Conservation (phyloP, 371 early-diverging fungal genomes). For the Dichotomocladium elegans region DNA sequence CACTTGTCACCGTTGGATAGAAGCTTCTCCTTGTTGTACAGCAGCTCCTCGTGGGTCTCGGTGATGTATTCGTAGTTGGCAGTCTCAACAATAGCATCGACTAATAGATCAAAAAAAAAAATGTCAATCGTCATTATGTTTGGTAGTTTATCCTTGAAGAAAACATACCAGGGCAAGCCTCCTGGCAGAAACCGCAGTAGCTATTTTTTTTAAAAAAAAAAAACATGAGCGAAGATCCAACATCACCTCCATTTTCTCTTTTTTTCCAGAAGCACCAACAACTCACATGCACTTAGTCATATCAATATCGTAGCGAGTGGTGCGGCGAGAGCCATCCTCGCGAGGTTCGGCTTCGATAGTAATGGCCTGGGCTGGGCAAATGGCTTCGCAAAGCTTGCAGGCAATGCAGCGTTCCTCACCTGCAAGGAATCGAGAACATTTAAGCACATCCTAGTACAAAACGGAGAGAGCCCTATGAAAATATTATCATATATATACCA, state of each 20-base stretch:
- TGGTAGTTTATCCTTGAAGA: not conserved
- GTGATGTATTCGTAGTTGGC: conserved; percentile 97
- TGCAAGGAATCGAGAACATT: conserved; percentile 20
- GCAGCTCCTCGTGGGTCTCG: conserved; percentile 93
- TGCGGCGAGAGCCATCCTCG: conserved; percentile 93
- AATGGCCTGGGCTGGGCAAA: conserved; percentile 98
- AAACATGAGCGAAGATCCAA: conserved; percentile 18
- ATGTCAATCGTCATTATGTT: no score
- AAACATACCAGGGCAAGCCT: conserved; percentile 51
- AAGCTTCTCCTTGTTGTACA: conserved; percentile 98
- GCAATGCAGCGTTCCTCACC: conserved; percentile 98
- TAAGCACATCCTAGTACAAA: not conserved
- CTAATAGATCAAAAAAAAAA: no score
- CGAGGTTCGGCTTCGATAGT: conserved; percentile 98
- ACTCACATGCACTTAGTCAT: conserved; percentile 94
- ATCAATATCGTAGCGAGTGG: conserved; percentile 97
- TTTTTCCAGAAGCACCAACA: not conserved
- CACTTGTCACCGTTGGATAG: conserved; percentile 98
- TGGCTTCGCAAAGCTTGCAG: conserved; percentile 97
- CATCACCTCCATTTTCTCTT: no score
- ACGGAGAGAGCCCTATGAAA: no score
- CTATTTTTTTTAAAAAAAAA: conserved; percentile 17
- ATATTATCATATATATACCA: conserved; percentile 47
- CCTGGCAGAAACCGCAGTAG: conserved; percentile 97
- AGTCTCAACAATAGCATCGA: conserved; percentile 97